A percentile compares a stretch with the other conserved stretches of the same genome.
phyloP scores from a whole-genome alignment of 2,329 filamentous ascomycete species.

The Ophiostoma triangulosporum region DNA sequence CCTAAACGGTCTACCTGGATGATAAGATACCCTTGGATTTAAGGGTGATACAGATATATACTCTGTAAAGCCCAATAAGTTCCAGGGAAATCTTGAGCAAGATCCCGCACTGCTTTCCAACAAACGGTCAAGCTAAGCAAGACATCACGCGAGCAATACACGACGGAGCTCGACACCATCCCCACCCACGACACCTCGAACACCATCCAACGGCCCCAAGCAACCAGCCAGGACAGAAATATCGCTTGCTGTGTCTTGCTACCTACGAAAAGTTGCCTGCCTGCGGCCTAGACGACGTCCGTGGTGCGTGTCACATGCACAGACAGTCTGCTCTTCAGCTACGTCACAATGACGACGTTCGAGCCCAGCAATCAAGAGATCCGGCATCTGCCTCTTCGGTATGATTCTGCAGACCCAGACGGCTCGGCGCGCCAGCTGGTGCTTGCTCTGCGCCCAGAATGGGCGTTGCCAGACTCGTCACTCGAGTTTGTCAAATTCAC shows the following conservation, averaged over 20 bases:
- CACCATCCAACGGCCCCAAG: background rate
- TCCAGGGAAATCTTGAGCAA: background rate
- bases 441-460: constrained; percentile 67
- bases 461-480: constrained; percentile 34
- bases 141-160: background rate
- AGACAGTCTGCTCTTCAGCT: background rate
- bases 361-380: background rate
- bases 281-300: background rate
- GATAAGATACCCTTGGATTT: background rate
- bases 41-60: background rate
- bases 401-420: constrained; percentile 64
- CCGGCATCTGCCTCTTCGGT: constrained; percentile 59
- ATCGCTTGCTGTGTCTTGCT: background rate
- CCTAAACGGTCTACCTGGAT: background rate
- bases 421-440: constrained; percentile 69
- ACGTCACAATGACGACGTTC: constrained; percentile 4
- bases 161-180: background rate
- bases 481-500: constrained; percentile 84
- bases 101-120: background rate
- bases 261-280: background rate
- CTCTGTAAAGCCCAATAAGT: background rate
- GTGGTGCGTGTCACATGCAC: background rate
- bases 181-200: background rate
- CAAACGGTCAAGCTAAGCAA: background rate
- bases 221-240: background rate